Conservation (phyloP, 73 alveolate genomes). For the Uronychia binucleata region DNA sequence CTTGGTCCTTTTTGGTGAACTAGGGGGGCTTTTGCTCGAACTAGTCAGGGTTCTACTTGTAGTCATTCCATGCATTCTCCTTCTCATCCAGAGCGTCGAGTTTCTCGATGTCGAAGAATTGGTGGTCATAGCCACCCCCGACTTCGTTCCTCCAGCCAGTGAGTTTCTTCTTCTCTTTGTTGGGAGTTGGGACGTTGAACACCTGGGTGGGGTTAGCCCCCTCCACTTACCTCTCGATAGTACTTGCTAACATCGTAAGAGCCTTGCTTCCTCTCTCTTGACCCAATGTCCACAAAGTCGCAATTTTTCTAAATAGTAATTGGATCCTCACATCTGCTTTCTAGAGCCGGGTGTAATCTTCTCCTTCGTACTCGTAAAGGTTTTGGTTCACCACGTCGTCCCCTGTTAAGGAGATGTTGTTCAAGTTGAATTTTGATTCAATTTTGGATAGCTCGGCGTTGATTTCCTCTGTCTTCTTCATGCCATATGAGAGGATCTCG, state of each 20-base stretch:
- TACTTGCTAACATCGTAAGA: slow-evolving; percentile 75
- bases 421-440: slow-evolving; percentile 87
- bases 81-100: slow-evolving; percentile 83
- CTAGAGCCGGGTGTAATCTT: slow-evolving; percentile 54
- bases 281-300: slow-evolving; percentile 48
- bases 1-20: slow-evolving; percentile 77
- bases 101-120: slow-evolving; percentile 82
- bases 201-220: no score
- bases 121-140: slow-evolving; percentile 88
- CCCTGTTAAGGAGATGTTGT: slow-evolving; percentile 75
- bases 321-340: slow-evolving; percentile 42
- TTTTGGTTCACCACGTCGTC: slow-evolving; percentile 44
- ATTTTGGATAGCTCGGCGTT: slow-evolving; percentile 80
- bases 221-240: no score
- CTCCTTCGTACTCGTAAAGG: slow-evolving; percentile 66
- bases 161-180: slow-evolving; percentile 81
- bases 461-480: slow-evolving; percentile 82
- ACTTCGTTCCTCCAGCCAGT: slow-evolving; percentile 89
- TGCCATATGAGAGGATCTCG: slow-evolving; percentile 82
- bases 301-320: slow-evolving; percentile 13
- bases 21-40: slow-evolving; percentile 52
- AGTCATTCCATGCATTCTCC: slow-evolving; percentile 78
- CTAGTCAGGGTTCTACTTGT: slow-evolving; percentile 69
- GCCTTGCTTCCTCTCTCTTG: slow-evolving; percentile 76
- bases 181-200: slow-evolving; percentile 27